Conservation (phyloP, 2,329 filamentous ascomycete genomes). For the Elsinoe arachidis region DNA sequence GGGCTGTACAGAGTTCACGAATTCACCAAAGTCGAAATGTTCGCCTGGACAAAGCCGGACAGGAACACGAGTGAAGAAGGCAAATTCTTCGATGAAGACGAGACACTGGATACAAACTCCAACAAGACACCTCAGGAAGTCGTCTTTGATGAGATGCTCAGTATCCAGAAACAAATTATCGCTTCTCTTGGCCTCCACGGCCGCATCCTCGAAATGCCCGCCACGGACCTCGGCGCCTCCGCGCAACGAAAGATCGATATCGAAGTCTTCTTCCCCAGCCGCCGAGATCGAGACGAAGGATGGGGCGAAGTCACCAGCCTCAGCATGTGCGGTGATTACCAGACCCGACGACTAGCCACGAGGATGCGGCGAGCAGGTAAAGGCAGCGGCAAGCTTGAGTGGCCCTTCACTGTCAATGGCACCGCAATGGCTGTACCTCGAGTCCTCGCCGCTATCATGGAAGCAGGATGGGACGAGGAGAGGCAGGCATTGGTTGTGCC, state of each 20-base stretch:
- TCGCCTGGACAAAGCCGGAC: conserved; percentile 72
- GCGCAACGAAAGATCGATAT: conserved; percentile 85
- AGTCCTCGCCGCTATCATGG: conserved; percentile 78
- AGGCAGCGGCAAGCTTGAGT: conserved; percentile 49
- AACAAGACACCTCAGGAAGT: conserved; percentile 38
- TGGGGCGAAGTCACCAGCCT: conserved; percentile 93
- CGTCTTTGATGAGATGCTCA: conserved; percentile 76
- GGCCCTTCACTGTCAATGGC: conserved; percentile 86
- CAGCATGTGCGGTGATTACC: conserved; percentile 91
- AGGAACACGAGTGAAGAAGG: conserved; percentile 18
- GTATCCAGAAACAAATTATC: conserved; percentile 79
- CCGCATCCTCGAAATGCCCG: conserved; percentile 87
- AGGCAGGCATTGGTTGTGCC: conserved; percentile 63
- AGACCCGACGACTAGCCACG: conserved; percentile 73
- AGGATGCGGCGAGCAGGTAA: conserved; percentile 46
- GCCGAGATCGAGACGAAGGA: conserved; percentile 55
- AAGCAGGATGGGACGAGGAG: conserved; percentile 78
- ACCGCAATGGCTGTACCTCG: conserved; percentile 87
- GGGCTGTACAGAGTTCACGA: conserved; percentile 95
- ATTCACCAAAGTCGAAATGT: conserved; percentile 97
- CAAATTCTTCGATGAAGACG: conserved; percentile 22
- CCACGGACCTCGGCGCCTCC: conserved; percentile 77
- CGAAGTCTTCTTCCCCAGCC: conserved; percentile 85
- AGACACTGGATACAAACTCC: conserved; percentile 20
- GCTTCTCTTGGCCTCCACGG: conserved; percentile 69